A percentile compares a stretch with the other conserved stretches of the same genome.
phyloP scores from a whole-genome alignment of 192 early-diverging fungal genomes.

The Allomyces macrogynus region DNA sequence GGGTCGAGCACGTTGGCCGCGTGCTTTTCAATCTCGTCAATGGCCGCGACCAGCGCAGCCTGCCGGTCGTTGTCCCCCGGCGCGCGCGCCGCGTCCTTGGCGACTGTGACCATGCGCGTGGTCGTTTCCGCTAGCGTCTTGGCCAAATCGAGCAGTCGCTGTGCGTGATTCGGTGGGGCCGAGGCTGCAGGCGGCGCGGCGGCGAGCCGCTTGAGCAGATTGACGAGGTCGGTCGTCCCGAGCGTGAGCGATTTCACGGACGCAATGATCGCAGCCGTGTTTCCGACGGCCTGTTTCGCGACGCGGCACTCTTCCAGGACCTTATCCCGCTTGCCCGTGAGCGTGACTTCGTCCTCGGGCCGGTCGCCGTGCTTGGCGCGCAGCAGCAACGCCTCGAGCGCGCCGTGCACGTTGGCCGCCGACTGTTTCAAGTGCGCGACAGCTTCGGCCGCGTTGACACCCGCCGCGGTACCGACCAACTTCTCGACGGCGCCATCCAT shows the following conservation, averaged over 20 bases:
- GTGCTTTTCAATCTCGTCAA: background rate
- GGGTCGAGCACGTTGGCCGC: background rate
- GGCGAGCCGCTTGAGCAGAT: slow-evolving; percentile 20
- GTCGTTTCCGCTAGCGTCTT: slow-evolving; percentile 18
- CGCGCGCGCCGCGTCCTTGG: slow-evolving; percentile 20
- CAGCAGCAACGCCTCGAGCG: background rate
- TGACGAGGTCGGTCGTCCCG: slow-evolving; percentile 22
- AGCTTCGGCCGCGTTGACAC: too few species aligned
- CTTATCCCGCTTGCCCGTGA: background rate
- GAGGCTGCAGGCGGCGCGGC: background rate
- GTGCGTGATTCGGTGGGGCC: slow-evolving; percentile 11
- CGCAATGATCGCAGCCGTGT: slow-evolving; percentile 17
- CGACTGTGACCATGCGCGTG: slow-evolving; percentile 21
- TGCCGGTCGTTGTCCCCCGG: slow-evolving; percentile 6
- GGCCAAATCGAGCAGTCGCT: slow-evolving; percentile 16
- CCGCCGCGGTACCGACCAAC: background rate
- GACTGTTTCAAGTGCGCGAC: background rate
- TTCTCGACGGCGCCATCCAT: background rate
- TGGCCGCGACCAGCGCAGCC: background rate
- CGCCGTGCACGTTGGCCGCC: background rate
- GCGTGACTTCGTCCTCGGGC: background rate
- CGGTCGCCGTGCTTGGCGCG: slow-evolving; percentile 6
- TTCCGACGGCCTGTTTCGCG: too few species aligned
- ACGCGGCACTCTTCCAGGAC: background rate
- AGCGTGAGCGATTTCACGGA: slow-evolving; percentile 24